phyloP scores from a whole-genome alignment of 2,329 filamentous ascomycete species.

The Ilyonectria sp. region DNA sequence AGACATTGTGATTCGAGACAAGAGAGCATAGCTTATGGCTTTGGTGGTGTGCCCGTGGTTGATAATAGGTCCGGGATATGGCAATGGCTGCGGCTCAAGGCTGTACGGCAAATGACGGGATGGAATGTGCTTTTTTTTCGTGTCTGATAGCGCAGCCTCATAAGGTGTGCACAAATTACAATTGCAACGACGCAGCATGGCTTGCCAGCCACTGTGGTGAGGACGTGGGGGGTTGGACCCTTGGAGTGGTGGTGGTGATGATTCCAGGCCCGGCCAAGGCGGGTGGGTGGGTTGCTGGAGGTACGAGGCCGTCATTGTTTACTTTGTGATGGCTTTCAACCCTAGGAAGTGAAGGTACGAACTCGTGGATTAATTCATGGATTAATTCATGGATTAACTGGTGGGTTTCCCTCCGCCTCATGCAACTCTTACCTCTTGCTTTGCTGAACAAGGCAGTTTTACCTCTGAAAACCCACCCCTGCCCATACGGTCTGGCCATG shows the following conservation, averaged over 20 bases:
- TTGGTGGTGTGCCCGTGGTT: background rate
- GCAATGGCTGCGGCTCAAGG: background rate
- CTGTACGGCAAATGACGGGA: background rate
- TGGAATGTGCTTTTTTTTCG: background rate
- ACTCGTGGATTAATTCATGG: background rate
- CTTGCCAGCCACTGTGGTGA: slow-evolving; percentile 19
- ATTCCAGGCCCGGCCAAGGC: background rate
- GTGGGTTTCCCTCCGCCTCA: background rate
- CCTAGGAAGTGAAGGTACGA: background rate
- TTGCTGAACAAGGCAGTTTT: background rate
- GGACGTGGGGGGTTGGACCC: background rate
- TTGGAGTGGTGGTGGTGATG: background rate
- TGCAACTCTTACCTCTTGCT: background rate
- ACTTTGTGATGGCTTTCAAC: background rate
- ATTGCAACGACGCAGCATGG: slow-evolving; percentile 2
- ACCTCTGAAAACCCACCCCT: slow-evolving; percentile 5
- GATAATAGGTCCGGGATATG: background rate
- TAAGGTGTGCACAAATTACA: background rate
- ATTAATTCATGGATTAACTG: background rate
- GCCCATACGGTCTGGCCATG: background rate
- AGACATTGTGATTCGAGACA: slow-evolving; percentile 16
- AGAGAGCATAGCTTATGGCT: background rate
- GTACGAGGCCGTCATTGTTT: background rate
- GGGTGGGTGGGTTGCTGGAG: background rate
- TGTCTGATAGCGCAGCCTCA: background rate